phyloP scores from a whole-genome alignment of 768 basidiomycete genomes.

The Tricholoma matsutake region DNA sequence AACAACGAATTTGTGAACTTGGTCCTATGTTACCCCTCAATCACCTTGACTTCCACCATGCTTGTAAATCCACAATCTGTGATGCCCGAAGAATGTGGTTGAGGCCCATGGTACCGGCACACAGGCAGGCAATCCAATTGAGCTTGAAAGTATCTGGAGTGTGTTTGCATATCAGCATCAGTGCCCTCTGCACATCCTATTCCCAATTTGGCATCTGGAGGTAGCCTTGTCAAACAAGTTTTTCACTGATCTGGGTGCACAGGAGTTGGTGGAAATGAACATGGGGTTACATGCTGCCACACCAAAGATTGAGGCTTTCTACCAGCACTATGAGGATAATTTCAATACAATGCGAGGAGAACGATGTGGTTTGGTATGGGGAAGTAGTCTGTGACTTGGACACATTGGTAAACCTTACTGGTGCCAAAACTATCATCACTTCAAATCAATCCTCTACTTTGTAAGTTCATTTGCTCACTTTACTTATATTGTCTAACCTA shows the following conservation, averaged over 20 bases:
- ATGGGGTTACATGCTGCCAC: slow-evolving; percentile 76
- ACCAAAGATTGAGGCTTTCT: slow-evolving; percentile 83
- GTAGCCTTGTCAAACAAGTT: slow-evolving; percentile 45
- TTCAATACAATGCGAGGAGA: slow-evolving; percentile 28
- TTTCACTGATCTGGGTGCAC: slow-evolving; percentile 45
- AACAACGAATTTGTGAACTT: too few relatives aligned
- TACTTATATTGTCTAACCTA: too few relatives aligned
- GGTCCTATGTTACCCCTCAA: too few relatives aligned
- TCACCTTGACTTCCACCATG: too few relatives aligned
- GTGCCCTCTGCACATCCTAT: too few relatives aligned
- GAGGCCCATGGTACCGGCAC: slow-evolving; percentile 80
- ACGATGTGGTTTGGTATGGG: slow-evolving; percentile 75
- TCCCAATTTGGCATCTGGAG: too few relatives aligned
- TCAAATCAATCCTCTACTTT: too few relatives aligned
- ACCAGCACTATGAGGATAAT: slow-evolving; percentile 59
- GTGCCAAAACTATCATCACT: too few relatives aligned
- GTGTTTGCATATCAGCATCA: slow-evolving; percentile 46
- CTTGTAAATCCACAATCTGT: too few relatives aligned
- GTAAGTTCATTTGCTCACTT: too few relatives aligned
- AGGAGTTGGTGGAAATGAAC: slow-evolving; percentile 63
- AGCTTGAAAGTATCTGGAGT: slow-evolving; percentile 58
- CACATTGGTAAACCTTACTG: slow-evolving; percentile 47
- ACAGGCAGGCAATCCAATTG: slow-evolving; percentile 65
- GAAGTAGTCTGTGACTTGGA: slow-evolving; percentile 66
- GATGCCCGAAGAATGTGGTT: slow-evolving; percentile 56